These are phyloP conservation scores for Biscogniauxia mediterranea DNA, from an alignment of 2,329 filamentous ascomycete species.

Conservation along the genomic window DNA sequence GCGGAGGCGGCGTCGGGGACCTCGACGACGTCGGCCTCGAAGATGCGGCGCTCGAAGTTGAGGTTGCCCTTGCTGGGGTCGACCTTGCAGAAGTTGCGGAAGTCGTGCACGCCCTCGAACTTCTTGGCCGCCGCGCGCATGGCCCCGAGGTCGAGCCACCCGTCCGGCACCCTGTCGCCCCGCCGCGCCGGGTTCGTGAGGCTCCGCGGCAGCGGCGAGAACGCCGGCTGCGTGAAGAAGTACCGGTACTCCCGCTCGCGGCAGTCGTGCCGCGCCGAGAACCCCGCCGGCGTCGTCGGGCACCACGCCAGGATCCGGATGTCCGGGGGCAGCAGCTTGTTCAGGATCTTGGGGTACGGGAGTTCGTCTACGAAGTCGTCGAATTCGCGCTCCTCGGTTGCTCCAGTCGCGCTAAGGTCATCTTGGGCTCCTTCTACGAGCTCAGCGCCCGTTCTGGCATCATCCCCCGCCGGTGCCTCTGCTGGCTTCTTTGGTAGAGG, in stretches of 20 bases:
- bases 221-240: slow-evolving; percentile 95
- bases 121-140: slow-evolving; percentile 81
- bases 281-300: slow-evolving; percentile 72
- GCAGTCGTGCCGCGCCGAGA: slow-evolving; percentile 91
- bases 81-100: slow-evolving; percentile 95
- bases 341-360: slow-evolving; percentile 78
- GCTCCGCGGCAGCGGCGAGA: slow-evolving; percentile 62
- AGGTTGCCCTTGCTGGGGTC: slow-evolving; percentile 86
- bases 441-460: slow-evolving; percentile 6
- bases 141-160: slow-evolving; percentile 81
- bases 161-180: slow-evolving; percentile 48
- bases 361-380: slow-evolving; percentile 79
- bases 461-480: slow-evolving; percentile 17
- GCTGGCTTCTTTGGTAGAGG: slow-evolving; percentile 48
- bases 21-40: slow-evolving; percentile 74
- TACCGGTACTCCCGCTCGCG: slow-evolving; percentile 90
- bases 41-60: slow-evolving; percentile 78
- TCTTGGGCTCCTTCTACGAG: slow-evolving; percentile 4
- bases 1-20: slow-evolving; percentile 55
- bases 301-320: slow-evolving; percentile 95
- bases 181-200: slow-evolving; percentile 43
- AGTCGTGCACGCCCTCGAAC: slow-evolving; percentile 85
- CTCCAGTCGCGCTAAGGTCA: slow-evolving; percentile 15
- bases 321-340: slow-evolving; percentile 82
- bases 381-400: slow-evolving; percentile 38